Evolutionary conservation across 345 rosid species (phyloP).

Genomic region (Syzygium aqueum): DNA sequence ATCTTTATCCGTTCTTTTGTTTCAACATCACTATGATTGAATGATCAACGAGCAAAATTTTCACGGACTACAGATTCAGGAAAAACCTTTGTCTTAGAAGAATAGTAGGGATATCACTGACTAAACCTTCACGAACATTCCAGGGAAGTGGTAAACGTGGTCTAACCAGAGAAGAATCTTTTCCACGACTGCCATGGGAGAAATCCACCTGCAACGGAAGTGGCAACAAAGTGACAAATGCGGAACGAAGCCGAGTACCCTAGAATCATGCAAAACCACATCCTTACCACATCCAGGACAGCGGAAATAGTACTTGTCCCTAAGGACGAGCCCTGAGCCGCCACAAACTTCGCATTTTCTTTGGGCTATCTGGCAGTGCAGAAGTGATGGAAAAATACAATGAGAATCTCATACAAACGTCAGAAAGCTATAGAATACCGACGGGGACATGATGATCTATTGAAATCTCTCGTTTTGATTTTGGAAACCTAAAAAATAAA

Average conservation of each 20-base stretch:
- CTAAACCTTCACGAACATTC: background rate
- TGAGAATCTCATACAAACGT: background rate
- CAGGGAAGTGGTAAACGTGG: background rate
- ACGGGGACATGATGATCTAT: background rate
- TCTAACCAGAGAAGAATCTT: constrained; percentile 76
- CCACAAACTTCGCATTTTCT: constrained; percentile 62
- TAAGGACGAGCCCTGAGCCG: constrained; percentile 68
- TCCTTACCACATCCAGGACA: constrained; percentile 37
- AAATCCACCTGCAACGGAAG: constrained; percentile 57
- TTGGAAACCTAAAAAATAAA: background rate
- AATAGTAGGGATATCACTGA: background rate
- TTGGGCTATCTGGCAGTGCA: constrained; percentile 50
- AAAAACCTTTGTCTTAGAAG: background rate
- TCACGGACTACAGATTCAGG: background rate
- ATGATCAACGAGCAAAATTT: background rate
- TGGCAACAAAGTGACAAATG: background rate
- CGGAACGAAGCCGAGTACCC: background rate
- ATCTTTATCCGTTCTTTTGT: background rate
- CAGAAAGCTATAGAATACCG: background rate
- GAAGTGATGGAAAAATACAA: background rate
- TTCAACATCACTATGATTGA: background rate
- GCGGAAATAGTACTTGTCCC: constrained; percentile 40
- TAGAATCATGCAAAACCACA: background rate
- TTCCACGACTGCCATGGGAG: constrained; percentile 95
- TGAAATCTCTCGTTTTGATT: background rate